Base-by-base conservation (phyloP, 2,329 filamentous ascomycete species). In the Penicillium hesseltinei region DNA sequence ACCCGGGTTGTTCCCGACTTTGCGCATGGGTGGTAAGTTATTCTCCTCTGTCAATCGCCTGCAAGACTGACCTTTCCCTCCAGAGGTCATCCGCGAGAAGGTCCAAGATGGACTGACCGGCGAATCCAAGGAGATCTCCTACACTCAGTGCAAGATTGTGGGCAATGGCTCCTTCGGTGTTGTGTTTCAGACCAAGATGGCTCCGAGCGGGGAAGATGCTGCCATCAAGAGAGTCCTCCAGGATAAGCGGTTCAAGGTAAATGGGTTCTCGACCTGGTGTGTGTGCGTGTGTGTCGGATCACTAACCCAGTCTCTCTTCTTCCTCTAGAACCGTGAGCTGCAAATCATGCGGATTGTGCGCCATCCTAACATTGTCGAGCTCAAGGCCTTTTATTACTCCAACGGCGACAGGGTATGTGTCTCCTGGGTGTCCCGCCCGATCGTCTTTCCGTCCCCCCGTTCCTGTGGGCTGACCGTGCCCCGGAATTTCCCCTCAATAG, bases 261-360 rank as follows among this genome's bases (percentile, higher is more conserved):
- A 29, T 44, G 75, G 54, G 50, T 54, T 43, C 23, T 48, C 43
- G 54, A 51, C 52, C 46, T n/a, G 4, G 11, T 23, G 43, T 25
- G 11, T 31, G 29, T 35, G 11, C 23, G 42, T 29, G 11, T 17
- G 27, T 31, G 50, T 35, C 44, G 19, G 51, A 36, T 62, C 61
- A 60, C 74, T 80, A 59, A 80, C 60, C 33, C 23, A 51, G 52
- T 27, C 42, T 27, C 36, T 40, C 31, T 33, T 27, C 27, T 29
- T 8, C 35, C n/a, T n/a, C 47, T 74, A 99, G 94, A 99, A 99
- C 75, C 92, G 94, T 78, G 94, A 99, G 77, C 84, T 99, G 68
- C 94, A 99, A 77, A 99, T 99, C 75, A 99, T 99, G 94, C 90
- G 94, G 73, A 99, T 99, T 73, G 94, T 99, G 71, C 88, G 93